Evolutionary conservation across 2,329 filamentous ascomycete species (phyloP).

Genomic region (Fonsecaea monophora): DNA sequence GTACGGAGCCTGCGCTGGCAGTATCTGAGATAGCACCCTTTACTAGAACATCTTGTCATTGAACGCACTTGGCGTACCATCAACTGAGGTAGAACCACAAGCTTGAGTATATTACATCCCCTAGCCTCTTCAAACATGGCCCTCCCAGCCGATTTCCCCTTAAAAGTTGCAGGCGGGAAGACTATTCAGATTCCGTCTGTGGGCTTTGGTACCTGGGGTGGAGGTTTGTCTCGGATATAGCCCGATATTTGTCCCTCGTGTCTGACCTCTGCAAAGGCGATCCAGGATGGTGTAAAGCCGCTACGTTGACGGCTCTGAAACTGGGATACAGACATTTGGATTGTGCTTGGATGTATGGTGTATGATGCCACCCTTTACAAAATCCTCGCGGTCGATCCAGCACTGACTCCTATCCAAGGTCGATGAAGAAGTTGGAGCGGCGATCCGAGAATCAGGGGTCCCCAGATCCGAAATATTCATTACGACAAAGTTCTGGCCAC

Average conservation of each 20-base stretch:
- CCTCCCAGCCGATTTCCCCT: constrained; percentile 52
- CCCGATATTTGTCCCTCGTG: neutral
- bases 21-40: neutral
- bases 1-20: neutral
- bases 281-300: constrained; percentile 39
- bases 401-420: constrained; percentile 44
- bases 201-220: constrained; percentile 39
- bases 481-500: constrained; percentile 61
- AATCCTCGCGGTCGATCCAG: neutral
- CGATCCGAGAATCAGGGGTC: constrained; percentile 59
- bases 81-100: neutral
- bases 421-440: constrained; percentile 61
- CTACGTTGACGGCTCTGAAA: constrained; percentile 57
- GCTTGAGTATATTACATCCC: neutral
- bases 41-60: neutral
- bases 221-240: constrained; percentile 11
- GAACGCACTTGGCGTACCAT: neutral
- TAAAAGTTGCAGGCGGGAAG: constrained; percentile 50
- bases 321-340: constrained; percentile 63
- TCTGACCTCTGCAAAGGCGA: constrained; percentile 18
- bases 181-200: constrained; percentile 44
- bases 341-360: constrained; percentile 61
- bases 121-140: constrained; percentile 39
- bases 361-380: constrained; percentile 4
- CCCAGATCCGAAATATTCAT: constrained; percentile 60